phyloP scores from a whole-genome alignment of 257 asterid genomes.

The Solanum dulcamara region DNA sequence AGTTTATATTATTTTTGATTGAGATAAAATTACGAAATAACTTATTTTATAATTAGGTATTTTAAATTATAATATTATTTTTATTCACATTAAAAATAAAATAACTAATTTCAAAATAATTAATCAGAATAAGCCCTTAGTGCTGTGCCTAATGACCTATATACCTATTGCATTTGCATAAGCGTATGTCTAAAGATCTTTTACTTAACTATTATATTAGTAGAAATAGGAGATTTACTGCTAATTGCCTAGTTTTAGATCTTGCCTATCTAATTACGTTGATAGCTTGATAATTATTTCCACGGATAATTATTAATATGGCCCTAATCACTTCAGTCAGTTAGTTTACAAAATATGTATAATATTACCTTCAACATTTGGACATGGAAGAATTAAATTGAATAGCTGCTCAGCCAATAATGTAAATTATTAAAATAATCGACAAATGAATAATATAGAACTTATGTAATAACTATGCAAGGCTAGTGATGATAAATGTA shows the following conservation, averaged over 20 bases:
- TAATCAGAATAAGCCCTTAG: too few relatives aligned
- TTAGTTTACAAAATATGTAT: too few relatives aligned
- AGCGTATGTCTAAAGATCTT: not conserved
- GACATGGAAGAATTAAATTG: not conserved
- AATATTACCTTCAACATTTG: not conserved
- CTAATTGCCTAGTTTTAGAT: not conserved
- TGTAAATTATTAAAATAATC: too few relatives aligned
- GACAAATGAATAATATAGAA: not conserved
- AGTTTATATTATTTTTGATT: too few relatives aligned
- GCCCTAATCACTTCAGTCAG: not conserved
- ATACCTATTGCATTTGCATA: not conserved
- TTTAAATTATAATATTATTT: too few relatives aligned
- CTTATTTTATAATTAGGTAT: too few relatives aligned
- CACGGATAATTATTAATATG: not conserved
- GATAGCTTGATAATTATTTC: not conserved
- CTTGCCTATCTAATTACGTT: not conserved
- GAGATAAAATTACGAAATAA: too few relatives aligned
- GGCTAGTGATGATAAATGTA: not conserved
- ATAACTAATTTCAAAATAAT: too few relatives aligned
- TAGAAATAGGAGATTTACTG: not conserved
- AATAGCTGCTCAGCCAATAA: not conserved
- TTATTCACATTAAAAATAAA: too few relatives aligned
- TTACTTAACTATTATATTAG: too few relatives aligned
- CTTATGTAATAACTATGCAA: too few relatives aligned
- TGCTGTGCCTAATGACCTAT: not conserved